These are phyloP conservation scores for Aspergillus chevalieri DNA, from an alignment of 2,329 filamentous ascomycete species.

Conservation along the genomic window DNA sequence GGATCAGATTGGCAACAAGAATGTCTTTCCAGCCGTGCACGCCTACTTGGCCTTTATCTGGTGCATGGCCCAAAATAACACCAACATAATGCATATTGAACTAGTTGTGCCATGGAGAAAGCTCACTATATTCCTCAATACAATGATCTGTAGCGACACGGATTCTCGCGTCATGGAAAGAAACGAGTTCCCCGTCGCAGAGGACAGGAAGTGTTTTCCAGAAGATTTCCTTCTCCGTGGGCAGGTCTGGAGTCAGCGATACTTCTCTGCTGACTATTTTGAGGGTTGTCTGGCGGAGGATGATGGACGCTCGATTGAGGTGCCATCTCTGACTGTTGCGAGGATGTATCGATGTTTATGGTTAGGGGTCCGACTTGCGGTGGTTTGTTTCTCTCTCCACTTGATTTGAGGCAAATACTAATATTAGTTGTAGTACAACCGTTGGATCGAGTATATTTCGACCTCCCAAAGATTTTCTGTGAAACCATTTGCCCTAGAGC, in stretches of 20 bases:
- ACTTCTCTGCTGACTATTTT: conserved; percentile 50
- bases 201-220: conserved; percentile 44
- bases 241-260: conserved; percentile 45
- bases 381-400: conserved; percentile 26
- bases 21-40: conserved; percentile 51
- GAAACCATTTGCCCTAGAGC: too few species aligned
- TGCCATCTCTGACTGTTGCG: conserved; percentile 42
- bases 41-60: conserved; percentile 50
- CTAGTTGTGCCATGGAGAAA: conserved; percentile 46
- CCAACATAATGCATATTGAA: conserved; percentile 34
- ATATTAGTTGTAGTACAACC: too few species aligned
- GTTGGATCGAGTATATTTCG: too few species aligned
- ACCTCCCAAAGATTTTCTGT: too few species aligned
- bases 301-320: conserved; percentile 49
- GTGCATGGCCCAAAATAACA: conserved; percentile 31
- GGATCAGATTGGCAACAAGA: conserved; percentile 44
- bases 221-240: conserved; percentile 56
- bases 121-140: conserved; percentile 50
- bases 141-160: conserved; percentile 39
- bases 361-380: conserved; percentile 39
- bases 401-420: too few species aligned
- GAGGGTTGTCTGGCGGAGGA: conserved; percentile 45
- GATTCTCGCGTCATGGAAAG: conserved; percentile 31
- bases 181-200: conserved; percentile 37
- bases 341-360: conserved; percentile 49